These are phyloP conservation scores for Citrus sp. DNA, from an alignment of 345 rosid genomes.

Conservation along the genomic window DNA sequence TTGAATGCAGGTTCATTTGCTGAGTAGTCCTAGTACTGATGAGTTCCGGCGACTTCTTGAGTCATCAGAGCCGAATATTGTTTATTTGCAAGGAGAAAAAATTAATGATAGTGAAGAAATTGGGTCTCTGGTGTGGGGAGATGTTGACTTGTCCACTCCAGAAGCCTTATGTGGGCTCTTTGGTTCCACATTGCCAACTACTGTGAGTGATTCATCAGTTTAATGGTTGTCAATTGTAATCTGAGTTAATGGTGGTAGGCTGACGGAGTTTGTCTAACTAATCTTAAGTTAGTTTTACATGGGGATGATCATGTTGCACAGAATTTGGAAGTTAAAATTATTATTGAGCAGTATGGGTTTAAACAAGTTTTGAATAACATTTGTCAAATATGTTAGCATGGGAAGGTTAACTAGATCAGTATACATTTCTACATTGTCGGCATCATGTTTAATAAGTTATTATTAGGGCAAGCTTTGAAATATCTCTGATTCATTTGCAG, in stretches of 20 bases:
- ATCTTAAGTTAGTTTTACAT: neutral
- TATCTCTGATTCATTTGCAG: neutral
- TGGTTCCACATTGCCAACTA: constrained; percentile 71
- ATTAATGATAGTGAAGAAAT: constrained; percentile 62
- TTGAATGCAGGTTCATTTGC: constrained; percentile 69
- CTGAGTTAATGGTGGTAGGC: neutral
- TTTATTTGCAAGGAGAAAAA: constrained; percentile 81
- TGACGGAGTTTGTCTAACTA: neutral
- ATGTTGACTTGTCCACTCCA: constrained; percentile 68
- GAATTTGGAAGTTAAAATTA: neutral
- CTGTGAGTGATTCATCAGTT: constrained; percentile 52
- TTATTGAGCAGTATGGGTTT: neutral
- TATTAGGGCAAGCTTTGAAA: neutral
- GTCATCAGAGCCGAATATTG: constrained; percentile 61
- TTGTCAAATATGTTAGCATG: neutral
- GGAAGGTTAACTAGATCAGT: neutral
- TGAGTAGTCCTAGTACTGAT: constrained; percentile 65
- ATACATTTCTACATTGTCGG: neutral
- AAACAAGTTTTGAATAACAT: neutral
- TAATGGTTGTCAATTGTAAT: constrained; percentile 4
- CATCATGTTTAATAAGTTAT: neutral
- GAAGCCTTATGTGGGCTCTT: constrained; percentile 65
- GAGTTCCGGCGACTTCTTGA: constrained; percentile 62
- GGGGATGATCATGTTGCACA: neutral
- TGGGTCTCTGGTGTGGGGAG: constrained; percentile 63